A percentile compares a stretch with the other conserved stretches of the same genome.
Conservation (phyloP, 2,329 filamentous ascomycete genomes). For the Apiospora hydei region DNA sequence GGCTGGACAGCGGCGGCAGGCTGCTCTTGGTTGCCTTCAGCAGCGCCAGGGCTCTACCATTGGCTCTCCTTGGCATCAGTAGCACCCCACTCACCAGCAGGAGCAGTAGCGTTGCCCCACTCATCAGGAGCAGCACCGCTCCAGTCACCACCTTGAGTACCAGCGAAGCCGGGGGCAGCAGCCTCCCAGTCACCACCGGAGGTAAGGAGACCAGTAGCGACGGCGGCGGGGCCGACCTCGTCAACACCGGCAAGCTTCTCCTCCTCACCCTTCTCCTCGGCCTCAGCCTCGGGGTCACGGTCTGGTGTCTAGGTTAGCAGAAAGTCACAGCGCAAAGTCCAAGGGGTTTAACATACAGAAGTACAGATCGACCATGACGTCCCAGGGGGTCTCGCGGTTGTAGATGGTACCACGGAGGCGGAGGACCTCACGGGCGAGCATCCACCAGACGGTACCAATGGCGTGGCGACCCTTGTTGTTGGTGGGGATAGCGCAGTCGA, state of each 20-base stretch:
- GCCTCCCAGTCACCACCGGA: slow-evolving; percentile 84
- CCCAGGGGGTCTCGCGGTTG: slow-evolving; percentile 96
- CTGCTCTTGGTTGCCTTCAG: slow-evolving; percentile 25
- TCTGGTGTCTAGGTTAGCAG: slow-evolving; percentile 53
- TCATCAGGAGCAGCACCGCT: slow-evolving; percentile 63
- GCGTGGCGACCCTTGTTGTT: slow-evolving; percentile 99
- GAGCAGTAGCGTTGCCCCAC: slow-evolving; percentile 66
- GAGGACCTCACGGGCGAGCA: slow-evolving; percentile 99
- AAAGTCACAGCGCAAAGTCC: not conserved
- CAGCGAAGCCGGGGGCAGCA: slow-evolving; percentile 73
- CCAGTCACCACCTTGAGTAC: slow-evolving; percentile 64
- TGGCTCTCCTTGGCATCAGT: slow-evolving; percentile 53
- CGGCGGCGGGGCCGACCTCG: slow-evolving; percentile 80
- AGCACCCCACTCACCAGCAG: slow-evolving; percentile 75
- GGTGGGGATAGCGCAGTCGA: slow-evolving; percentile 99
- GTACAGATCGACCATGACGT: slow-evolving; percentile 99
- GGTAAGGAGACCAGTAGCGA: slow-evolving; percentile 77
- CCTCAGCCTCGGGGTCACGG: slow-evolving; percentile 99
- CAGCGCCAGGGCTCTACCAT: slow-evolving; percentile 37
- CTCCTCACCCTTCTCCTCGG: slow-evolving; percentile 95
- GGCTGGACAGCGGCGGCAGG: slow-evolving; percentile 8
- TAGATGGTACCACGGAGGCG: slow-evolving; percentile 96
- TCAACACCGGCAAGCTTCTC: slow-evolving; percentile 90
- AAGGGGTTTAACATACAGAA: slow-evolving; percentile 72
- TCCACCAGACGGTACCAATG: slow-evolving; percentile 99